Conservation (phyloP, 176 grass and related monocot species). For the Oryza punctata region DNA sequence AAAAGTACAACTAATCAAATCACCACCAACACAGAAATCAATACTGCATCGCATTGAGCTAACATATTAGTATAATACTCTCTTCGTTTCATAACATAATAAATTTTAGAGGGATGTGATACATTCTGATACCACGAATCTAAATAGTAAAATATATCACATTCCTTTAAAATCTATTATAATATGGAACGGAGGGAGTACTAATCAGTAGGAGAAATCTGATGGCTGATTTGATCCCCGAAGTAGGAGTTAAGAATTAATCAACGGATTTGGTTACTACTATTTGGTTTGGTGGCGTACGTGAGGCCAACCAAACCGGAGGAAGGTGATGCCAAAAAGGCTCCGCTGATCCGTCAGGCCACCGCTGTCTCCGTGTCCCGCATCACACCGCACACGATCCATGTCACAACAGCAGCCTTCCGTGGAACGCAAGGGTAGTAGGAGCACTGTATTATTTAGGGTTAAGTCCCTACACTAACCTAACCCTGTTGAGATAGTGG, state of each 20-base stretch:
- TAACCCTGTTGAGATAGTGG: background rate
- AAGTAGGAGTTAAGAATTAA: slow-evolving; percentile 6
- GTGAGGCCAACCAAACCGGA: slow-evolving; percentile 8
- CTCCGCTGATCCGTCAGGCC: background rate
- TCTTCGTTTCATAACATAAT: no score
- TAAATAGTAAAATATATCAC: no score
- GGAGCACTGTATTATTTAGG: background rate
- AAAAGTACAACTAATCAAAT: background rate
- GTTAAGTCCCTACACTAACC: background rate
- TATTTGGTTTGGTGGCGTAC: background rate
- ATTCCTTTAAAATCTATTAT: no score
- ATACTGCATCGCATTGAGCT: background rate
- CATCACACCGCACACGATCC: background rate
- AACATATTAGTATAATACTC: background rate
- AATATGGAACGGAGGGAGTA: no score
- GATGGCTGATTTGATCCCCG: background rate
- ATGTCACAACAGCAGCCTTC: background rate
- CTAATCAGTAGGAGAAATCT: background rate
- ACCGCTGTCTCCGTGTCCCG: slow-evolving; percentile 2
- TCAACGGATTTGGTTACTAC: slow-evolving; percentile 10
- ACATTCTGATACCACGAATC: no score
- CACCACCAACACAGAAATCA: background rate
- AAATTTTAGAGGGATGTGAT: no score
- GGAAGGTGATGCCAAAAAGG: slow-evolving; percentile 33
- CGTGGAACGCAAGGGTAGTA: slow-evolving; percentile 35